A percentile compares a stretch with the other conserved stretches of the same genome.
phyloP scores from a whole-genome alignment of 306 rosid genomes.

The Quillaja saponaria region DNA sequence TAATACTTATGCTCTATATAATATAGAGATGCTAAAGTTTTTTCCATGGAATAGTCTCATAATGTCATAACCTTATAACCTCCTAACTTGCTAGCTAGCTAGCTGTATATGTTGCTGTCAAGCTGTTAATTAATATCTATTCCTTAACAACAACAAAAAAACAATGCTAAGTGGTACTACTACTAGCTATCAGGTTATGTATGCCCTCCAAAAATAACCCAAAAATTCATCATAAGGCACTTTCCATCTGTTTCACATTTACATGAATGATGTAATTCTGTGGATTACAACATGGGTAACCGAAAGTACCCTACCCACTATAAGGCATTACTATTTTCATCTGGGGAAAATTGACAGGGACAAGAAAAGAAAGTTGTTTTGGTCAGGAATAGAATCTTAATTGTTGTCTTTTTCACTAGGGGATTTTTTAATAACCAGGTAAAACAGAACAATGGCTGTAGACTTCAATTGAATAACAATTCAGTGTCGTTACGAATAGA shows the following conservation, averaged over 20 bases:
- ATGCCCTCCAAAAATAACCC: constrained; percentile 2
- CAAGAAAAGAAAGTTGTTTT: constrained; percentile 12
- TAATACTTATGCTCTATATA: too few relatives aligned
- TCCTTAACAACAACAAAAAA: neutral
- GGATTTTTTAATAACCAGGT: constrained; percentile 1
- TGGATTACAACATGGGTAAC: constrained; percentile 14
- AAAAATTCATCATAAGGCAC: constrained; percentile 2
- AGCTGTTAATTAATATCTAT: neutral
- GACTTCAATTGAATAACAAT: constrained; percentile 8
- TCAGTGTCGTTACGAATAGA: neutral
- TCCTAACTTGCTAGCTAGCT: too few relatives aligned
- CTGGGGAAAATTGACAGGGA: constrained; percentile 22
- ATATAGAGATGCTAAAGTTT: too few relatives aligned
- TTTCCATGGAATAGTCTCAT: too few relatives aligned
- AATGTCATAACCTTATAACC: too few relatives aligned
- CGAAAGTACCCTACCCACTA: constrained; percentile 22
- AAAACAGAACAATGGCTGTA: neutral
- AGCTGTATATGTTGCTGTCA: constrained; percentile 20
- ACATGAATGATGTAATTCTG: constrained; percentile 4
- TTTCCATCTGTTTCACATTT: constrained; percentile 28
- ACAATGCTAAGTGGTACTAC: neutral
- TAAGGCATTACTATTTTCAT: constrained; percentile 8
- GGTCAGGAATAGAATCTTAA: constrained; percentile 23
- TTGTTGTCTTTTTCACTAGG: constrained; percentile 4
- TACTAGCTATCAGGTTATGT: neutral